Evolutionary conservation across 495 filamentous ascomycete species (phyloP).

Genomic region (Paragyromitra xinjiangensis): DNA sequence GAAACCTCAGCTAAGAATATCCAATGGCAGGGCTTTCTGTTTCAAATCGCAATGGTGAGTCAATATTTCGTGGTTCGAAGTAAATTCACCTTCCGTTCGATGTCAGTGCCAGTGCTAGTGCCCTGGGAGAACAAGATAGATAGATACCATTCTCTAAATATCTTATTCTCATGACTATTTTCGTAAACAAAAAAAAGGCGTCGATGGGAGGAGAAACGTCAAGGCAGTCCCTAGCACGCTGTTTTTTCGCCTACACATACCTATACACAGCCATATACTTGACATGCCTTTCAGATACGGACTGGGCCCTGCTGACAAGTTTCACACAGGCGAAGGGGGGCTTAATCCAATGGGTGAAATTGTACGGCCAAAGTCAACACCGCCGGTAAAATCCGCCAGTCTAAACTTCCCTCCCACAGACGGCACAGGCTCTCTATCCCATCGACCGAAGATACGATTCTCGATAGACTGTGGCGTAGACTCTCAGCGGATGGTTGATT

Average conservation of each 20-base stretch:
- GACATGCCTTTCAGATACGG: constrained; percentile 14
- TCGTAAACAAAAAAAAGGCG: neutral
- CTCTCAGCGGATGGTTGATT: constrained; percentile 46
- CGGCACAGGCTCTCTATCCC: constrained; percentile 29
- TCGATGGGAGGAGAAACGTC: neutral
- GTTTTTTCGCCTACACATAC: constrained; percentile 28
- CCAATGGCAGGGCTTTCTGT: constrained; percentile 45
- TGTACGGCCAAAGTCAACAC: constrained; percentile 54
- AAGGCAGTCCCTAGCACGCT: neutral
- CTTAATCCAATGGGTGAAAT: constrained; percentile 51
- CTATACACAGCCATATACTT: constrained; percentile 20
- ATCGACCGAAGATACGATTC: constrained; percentile 56
- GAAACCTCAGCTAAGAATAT: constrained; percentile 34
- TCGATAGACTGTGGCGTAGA: constrained; percentile 50
- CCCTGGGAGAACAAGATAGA: constrained; percentile 34
- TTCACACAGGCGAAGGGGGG: constrained; percentile 43
- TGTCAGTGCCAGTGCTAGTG: neutral
- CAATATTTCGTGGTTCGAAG: constrained; percentile 48
- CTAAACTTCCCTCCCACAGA: constrained; percentile 31
- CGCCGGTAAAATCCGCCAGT: constrained; percentile 54
- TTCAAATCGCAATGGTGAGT: constrained; percentile 52
- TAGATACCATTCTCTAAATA: constrained; percentile 35
- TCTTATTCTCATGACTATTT: constrained; percentile 26
- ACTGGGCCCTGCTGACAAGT: constrained; percentile 41
- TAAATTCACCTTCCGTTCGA: constrained; percentile 39